phyloP scores from a whole-genome alignment of 2,329 filamentous ascomycete species.

The Fusarium caatingaense region DNA sequence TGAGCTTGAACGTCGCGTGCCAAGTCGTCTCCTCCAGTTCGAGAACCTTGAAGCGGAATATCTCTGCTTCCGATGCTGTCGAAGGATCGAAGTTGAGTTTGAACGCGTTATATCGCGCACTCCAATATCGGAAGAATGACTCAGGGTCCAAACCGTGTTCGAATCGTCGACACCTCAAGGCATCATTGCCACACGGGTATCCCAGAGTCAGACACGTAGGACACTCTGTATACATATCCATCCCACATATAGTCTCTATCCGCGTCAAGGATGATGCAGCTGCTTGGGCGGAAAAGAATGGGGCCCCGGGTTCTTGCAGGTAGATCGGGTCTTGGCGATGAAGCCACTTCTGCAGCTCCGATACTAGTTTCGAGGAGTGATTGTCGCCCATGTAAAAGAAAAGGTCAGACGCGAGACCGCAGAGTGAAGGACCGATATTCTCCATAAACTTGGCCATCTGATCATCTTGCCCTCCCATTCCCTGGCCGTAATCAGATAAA shows the following conservation, averaged over 20 bases:
- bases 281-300: slow-evolving; percentile 11
- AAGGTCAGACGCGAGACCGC: slow-evolving; percentile 1
- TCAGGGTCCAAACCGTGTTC: neutral
- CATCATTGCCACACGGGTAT: neutral
- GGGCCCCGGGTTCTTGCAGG: neutral
- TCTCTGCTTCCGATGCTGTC: no score
- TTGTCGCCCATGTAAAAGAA: slow-evolving; percentile 10
- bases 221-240: neutral
- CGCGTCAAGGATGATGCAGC: neutral
- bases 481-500: neutral
- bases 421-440: slow-evolving; percentile 7
- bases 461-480: rapidly evolving
- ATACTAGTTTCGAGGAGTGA: slow-evolving; percentile 9
- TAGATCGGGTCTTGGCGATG: neutral
- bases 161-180: neutral
- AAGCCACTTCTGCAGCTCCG: neutral
- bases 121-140: slow-evolving; percentile 17
- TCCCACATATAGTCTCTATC: neutral
- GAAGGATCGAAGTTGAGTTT: no score
- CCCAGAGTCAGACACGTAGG: neutral
- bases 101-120: neutral
- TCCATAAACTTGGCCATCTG: slow-evolving; percentile 8
- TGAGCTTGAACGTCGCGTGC: no score
- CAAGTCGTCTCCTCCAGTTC: no score
- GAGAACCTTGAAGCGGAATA: no score